phyloP scores from a whole-genome alignment of 345 rosid genomes.

The Moringa oleifera region DNA sequence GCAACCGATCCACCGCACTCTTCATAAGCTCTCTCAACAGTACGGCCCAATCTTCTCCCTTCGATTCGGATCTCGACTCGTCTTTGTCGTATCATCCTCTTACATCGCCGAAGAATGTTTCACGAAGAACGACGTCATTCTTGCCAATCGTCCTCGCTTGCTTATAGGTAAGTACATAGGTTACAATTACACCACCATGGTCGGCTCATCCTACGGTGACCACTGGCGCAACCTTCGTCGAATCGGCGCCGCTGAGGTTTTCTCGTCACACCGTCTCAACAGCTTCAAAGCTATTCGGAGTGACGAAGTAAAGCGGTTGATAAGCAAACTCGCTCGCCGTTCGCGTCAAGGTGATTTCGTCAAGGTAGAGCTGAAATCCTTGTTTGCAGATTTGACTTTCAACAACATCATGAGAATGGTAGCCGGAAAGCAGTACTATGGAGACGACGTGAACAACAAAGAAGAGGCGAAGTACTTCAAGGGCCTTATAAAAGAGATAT shows the following conservation, averaged over 20 bases:
- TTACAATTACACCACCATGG: constrained; percentile 33
- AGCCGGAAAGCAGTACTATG: constrained; percentile 41
- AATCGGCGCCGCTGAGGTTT: constrained; percentile 32
- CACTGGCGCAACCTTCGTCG: constrained; percentile 65
- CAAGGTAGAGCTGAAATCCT: constrained; percentile 35
- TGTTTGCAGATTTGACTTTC: constrained; percentile 27
- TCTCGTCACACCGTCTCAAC: constrained; percentile 32
- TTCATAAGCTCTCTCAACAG: constrained; percentile 20
- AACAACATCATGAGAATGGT: constrained; percentile 40
- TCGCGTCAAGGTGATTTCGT: constrained; percentile 8
- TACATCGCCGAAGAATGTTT: constrained; percentile 41
- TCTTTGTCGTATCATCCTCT: constrained; percentile 32
- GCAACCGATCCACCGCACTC: constrained; percentile 21
- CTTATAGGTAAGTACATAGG: constrained; percentile 25
- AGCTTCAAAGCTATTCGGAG: constrained; percentile 18
- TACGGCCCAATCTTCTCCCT: constrained; percentile 38
- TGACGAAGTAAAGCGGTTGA: constrained; percentile 35
- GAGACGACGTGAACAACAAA: constrained; percentile 22
- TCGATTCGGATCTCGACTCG: constrained; percentile 27
- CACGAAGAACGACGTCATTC: constrained; percentile 39
- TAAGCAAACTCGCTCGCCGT: constrained; percentile 4
- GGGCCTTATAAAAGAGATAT: constrained; percentile 29
- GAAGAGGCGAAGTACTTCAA: constrained; percentile 36
- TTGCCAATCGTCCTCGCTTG: constrained; percentile 47
- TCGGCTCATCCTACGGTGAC: constrained; percentile 33